Conservation (phyloP, 345 rosid species). For the Rhodomyrtus tomentosa region DNA sequence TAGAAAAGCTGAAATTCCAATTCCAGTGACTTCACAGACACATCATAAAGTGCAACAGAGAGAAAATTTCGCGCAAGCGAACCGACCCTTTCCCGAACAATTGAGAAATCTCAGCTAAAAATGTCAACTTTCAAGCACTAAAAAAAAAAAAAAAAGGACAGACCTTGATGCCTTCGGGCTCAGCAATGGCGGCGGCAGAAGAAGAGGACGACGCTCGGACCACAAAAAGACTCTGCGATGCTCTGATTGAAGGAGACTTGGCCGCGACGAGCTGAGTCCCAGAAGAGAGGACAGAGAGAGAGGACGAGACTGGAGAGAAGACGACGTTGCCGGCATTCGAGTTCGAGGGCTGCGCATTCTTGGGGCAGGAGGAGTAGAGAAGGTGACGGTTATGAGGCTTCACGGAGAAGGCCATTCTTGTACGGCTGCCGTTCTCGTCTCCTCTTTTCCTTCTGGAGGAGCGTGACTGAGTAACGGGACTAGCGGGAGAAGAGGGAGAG, state of each 20-base stretch:
- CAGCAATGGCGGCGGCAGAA: conserved; percentile 48
- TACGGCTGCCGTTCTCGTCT: background rate
- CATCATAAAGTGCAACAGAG: background rate
- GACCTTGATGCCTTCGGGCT: conserved; percentile 74
- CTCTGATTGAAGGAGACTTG: conserved; percentile 17
- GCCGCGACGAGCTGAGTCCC: conserved; percentile 2
- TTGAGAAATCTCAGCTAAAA: background rate
- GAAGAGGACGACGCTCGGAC: conserved; percentile 21
- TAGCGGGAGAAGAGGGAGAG: too few relatives aligned
- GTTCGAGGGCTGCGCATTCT: background rate
- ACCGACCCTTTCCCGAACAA: background rate
- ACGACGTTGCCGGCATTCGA: background rate
- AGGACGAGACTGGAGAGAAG: background rate
- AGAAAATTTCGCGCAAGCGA: background rate
- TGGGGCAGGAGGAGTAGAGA: background rate
- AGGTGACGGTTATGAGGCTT: background rate
- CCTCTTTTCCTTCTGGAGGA: background rate
- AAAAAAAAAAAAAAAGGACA: background rate
- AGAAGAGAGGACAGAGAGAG: conserved; percentile 19
- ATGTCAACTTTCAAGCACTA: background rate
- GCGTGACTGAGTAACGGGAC: too few relatives aligned
- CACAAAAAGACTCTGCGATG: conserved; percentile 5
- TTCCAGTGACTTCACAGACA: background rate
- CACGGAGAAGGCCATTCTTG: background rate
- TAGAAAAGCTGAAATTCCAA: background rate